phyloP scores from a whole-genome alignment of 345 rosid species.

The Diplotaxis tenuifolia region DNA sequence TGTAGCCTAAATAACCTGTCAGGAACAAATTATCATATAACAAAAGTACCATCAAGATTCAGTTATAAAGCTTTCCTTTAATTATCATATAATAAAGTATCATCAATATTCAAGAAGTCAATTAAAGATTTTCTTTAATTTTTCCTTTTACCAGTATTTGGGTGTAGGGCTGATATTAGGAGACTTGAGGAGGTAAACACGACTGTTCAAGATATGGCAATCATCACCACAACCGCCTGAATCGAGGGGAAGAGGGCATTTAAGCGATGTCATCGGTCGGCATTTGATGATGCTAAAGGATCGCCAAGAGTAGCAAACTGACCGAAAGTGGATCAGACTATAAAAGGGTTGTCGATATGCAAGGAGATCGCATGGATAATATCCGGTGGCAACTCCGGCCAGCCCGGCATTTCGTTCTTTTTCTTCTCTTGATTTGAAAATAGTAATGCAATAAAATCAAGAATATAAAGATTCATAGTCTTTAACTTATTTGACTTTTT shows the following conservation, averaged over 20 bases:
- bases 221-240: conserved; percentile 8
- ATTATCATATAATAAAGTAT: neutral
- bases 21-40: neutral
- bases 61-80: no score
- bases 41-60: neutral
- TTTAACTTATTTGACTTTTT: neutral
- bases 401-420: conserved; percentile 14
- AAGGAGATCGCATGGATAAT: conserved; percentile 17
- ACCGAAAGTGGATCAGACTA: conserved; percentile 34
- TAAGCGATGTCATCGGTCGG: neutral
- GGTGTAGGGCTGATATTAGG: neutral
- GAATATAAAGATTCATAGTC: no score
- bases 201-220: neutral
- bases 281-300: neutral
- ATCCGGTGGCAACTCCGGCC: conserved; percentile 37
- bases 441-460: no score
- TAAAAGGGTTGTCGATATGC: conserved; percentile 4
- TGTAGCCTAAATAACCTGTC: conserved; percentile 23
- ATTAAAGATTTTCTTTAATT: neutral
- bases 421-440: neutral
- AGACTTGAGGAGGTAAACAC: conserved; percentile 14
- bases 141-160: neutral
- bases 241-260: neutral
- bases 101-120: neutral
- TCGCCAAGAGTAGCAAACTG: conserved; percentile 40